Base-by-base conservation (phyloP, 2,329 filamentous ascomycete species). In the Aaosphaeria arxii region DNA sequence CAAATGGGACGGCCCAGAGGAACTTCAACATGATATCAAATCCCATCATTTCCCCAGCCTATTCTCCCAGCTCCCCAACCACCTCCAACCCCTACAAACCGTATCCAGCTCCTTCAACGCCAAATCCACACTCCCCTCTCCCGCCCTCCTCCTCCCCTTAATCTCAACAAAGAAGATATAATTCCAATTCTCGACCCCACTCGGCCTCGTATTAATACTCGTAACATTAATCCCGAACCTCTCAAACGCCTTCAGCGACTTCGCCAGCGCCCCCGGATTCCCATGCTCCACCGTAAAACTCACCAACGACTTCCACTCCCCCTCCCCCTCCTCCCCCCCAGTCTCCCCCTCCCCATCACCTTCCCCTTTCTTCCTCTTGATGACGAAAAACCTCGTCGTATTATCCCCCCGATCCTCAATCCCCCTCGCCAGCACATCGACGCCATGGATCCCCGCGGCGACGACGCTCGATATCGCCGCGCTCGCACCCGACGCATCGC, bases 151-250 rank as follows among this genome's bases (percentile, higher is more conserved):
- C 66, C 83, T 79, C 1, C 87, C 86, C 66, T 87, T 82, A 60
- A 95, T 91, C 75, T 97, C 92, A 30, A 96, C 85, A 65, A 97
- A 91, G 74, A 97, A 96, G 35, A 96, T 82, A 72, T 97, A 97
- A 67, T 95, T 85, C 82, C 95, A 97, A 17, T 87, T 83, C 57
- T 76, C 74, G 36, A 80, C 75, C 47, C 88, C 80, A 60, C 88
- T 91, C 5, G 92, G 92, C 54, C 92, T 75, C 56, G 88, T 91
- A 66, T 91, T 91, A 70, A 97, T 95, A 67, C 87, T 92, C 30
- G 91, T 96, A 57, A 97, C 74, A 66, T 96, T 95, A 48, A 96
- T 77, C 5, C 80, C 79, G 56, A 82, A 79, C 6, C 75, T 76
- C 54, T 85, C 84, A 73, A 97, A 97, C 47, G 89, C 88, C 44